Percentiles rank a stretch among this genome's conserved stretches.
Evolutionary conservation across 306 rosid genomes (phyloP).

Genomic region (Prunus davidiana): DNA sequence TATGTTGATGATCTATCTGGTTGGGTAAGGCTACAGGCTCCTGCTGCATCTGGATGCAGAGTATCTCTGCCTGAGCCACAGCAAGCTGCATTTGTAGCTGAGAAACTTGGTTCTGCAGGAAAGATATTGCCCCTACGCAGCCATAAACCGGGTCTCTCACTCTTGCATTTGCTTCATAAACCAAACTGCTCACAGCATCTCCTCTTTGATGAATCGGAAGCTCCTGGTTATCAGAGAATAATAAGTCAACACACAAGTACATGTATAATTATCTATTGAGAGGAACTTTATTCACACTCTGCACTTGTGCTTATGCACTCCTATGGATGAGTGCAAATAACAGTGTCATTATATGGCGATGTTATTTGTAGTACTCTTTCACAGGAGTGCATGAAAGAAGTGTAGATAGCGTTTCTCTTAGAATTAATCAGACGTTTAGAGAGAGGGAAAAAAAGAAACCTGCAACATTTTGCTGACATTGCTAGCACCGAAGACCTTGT

Average conservation of each 20-base stretch:
- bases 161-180: constrained; percentile 80
- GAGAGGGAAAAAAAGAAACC: constrained; percentile 31
- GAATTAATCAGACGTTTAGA: not conserved
- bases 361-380: not conserved
- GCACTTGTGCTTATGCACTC: not conserved
- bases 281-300: too few species aligned
- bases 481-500: constrained; percentile 90
- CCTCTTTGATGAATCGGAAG: constrained; percentile 70
- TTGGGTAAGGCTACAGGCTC: constrained; percentile 31
- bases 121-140: constrained; percentile 80
- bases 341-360: not conserved
- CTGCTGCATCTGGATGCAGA: constrained; percentile 70
- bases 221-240: constrained; percentile 33
- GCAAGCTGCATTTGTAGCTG: constrained; percentile 75
- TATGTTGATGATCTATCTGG: constrained; percentile 13
- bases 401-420: not conserved
- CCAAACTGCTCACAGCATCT: constrained; percentile 73
- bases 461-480: constrained; percentile 82
- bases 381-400: not conserved
- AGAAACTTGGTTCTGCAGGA: constrained; percentile 65
- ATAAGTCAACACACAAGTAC: not conserved
- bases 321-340: not conserved
- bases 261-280: not conserved
- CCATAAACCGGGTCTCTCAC: constrained; percentile 80
- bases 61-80: constrained; percentile 67